phyloP scores from a whole-genome alignment of 257 asterid species.

The Jaltomata sinuosa region DNA sequence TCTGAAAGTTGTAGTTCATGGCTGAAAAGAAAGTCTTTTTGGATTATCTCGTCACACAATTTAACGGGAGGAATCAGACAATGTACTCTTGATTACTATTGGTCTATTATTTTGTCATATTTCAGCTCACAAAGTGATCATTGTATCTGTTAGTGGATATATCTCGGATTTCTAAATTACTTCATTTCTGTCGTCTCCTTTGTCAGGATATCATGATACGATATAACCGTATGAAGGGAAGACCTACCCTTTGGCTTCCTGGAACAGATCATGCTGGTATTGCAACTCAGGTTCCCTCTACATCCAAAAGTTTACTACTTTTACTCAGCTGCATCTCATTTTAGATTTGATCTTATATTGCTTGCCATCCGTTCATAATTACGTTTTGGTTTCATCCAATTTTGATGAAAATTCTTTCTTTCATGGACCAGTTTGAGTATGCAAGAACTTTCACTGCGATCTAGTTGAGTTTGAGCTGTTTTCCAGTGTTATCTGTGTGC shows the following conservation, averaged over 20 bases:
- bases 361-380: neutral
- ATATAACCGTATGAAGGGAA: constrained; percentile 89
- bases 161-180: neutral
- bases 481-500: neutral
- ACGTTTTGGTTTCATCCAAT: neutral
- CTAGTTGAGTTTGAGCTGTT: neutral
- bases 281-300: constrained; percentile 83
- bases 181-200: neutral
- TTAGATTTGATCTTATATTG: neutral
- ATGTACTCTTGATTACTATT: neutral
- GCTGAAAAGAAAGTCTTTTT: neutral
- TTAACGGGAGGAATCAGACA: neutral
- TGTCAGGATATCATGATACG: constrained; percentile 92
- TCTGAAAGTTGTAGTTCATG: neutral
- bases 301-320: constrained; percentile 6
- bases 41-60: neutral
- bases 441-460: neutral
- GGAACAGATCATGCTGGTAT: constrained; percentile 99
- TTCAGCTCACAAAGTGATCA: neutral
- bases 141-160: neutral
- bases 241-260: constrained; percentile 97
- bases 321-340: neutral
- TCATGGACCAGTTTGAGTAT: neutral
- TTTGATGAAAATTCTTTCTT: neutral
- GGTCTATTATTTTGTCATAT: neutral